A percentile compares a stretch with the other conserved stretches of the same genome.
These are phyloP conservation scores for Phalaenopsis equestris DNA, from an alignment of 106 monocot species.

Conservation along the genomic window DNA sequence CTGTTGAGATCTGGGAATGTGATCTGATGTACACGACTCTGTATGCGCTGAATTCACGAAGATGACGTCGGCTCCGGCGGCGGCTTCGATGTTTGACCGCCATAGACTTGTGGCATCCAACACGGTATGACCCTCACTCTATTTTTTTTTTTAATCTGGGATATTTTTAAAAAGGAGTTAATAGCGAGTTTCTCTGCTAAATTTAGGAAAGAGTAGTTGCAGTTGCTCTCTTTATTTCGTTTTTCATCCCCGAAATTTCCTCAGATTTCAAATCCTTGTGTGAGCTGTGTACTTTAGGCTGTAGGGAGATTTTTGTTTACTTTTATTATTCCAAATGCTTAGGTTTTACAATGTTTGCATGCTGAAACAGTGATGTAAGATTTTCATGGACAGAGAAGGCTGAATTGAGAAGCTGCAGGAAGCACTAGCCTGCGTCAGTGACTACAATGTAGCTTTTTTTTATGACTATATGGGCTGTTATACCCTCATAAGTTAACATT, in stretches of 20 bases:
- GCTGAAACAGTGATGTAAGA: background rate
- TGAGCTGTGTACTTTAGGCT: background rate
- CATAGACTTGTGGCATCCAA: slow-evolving; percentile 33
- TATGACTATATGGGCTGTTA: background rate
- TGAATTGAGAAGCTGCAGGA: background rate
- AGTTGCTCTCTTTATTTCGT: background rate
- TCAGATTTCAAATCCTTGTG: background rate
- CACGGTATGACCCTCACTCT: slow-evolving; percentile 19
- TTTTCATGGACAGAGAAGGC: background rate
- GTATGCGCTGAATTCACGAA: background rate
- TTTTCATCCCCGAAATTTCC: background rate
- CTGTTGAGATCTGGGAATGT: slow-evolving; percentile 1
- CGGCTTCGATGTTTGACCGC: slow-evolving; percentile 48
- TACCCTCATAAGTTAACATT: background rate
- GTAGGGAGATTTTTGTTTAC: background rate
- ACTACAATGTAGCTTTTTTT: background rate
- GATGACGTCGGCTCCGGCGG: slow-evolving; percentile 62
- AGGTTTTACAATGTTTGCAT: slow-evolving; percentile 1
- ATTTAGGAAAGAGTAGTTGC: background rate
- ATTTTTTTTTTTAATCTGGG: background rate
- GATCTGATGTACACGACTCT: slow-evolving; percentile 28
- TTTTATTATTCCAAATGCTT: background rate
- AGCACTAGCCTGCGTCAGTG: background rate
- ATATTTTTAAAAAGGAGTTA: background rate
- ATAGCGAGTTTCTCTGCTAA: background rate